These are phyloP conservation scores for Collariella sp. DNA, from an alignment of 495 filamentous ascomycete genomes.

Conservation along the genomic window DNA sequence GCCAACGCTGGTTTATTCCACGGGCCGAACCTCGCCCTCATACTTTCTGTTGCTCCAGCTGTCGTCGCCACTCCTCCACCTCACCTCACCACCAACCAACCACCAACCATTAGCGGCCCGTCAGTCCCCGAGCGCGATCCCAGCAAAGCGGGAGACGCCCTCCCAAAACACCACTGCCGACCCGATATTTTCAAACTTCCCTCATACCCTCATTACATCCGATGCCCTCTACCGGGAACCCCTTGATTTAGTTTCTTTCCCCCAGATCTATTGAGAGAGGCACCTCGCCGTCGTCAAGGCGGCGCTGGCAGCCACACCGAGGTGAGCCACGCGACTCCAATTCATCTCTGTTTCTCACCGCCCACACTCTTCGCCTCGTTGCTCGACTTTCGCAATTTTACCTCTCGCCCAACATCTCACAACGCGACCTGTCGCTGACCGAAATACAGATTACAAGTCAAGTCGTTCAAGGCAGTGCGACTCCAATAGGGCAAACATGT, in stretches of 20 bases:
- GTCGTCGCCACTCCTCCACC: no score
- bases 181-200: no score
- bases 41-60: background rate
- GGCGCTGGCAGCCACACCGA: slow-evolving; percentile 2
- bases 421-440: background rate
- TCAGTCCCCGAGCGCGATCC: no score
- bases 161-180: no score
- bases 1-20: background rate
- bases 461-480: background rate
- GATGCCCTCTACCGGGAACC: no score
- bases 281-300: no score
- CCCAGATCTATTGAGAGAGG: no score
- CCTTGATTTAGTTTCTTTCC: no score
- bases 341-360: background rate
- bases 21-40: background rate
- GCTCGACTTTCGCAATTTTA: background rate
- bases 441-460: background rate
- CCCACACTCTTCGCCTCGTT: background rate
- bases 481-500: slow-evolving; percentile 15
- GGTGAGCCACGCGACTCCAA: background rate
- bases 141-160: no score
- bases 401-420: background rate
- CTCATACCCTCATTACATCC: no score
- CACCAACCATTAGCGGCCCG: no score
- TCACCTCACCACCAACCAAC: no score